Evolutionary conservation across 306 rosid genomes (phyloP).

Genomic region (Castanea crenata): DNA sequence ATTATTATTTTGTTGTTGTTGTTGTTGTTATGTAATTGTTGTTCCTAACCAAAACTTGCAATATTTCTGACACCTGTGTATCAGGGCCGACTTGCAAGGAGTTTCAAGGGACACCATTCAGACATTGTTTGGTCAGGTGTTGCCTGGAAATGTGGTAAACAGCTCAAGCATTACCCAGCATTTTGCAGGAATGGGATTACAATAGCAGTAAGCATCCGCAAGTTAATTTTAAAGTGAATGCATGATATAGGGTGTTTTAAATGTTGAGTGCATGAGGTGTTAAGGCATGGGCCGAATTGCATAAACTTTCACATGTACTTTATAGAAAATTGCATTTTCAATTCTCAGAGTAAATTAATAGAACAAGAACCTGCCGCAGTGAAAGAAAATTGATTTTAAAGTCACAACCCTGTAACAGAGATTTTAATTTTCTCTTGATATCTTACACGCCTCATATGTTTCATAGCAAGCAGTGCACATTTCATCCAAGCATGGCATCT

Average conservation of each 20-base stretch:
- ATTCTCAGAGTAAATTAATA: not conserved
- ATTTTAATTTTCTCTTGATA: not conserved
- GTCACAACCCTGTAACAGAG: not conserved
- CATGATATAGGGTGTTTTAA: not conserved
- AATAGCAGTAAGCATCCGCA: slow-evolving; percentile 58
- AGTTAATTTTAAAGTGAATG: not conserved
- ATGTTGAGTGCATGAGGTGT: not conserved
- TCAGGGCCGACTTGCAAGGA: slow-evolving; percentile 58
- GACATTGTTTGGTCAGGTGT: slow-evolving; percentile 94
- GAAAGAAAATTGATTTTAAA: not conserved
- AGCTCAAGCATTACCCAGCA: slow-evolving; percentile 85
- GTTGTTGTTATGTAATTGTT: not conserved
- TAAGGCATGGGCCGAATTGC: not conserved
- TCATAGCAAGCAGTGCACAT: not conserved
- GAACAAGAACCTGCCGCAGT: not conserved
- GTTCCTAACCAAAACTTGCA: slow-evolving; percentile 16
- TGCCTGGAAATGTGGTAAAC: slow-evolving; percentile 93
- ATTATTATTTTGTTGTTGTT: not conserved
- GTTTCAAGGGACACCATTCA: slow-evolving; percentile 53
- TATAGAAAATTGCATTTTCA: not conserved
- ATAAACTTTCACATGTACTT: not conserved
- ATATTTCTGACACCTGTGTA: slow-evolving; percentile 19
- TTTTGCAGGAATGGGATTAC: slow-evolving; percentile 87
- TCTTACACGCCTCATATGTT: not conserved
- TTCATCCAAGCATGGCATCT: not conserved